Base-by-base conservation (phyloP, 2,329 filamentous ascomycete genomes). In the Alternaria sp. region DNA sequence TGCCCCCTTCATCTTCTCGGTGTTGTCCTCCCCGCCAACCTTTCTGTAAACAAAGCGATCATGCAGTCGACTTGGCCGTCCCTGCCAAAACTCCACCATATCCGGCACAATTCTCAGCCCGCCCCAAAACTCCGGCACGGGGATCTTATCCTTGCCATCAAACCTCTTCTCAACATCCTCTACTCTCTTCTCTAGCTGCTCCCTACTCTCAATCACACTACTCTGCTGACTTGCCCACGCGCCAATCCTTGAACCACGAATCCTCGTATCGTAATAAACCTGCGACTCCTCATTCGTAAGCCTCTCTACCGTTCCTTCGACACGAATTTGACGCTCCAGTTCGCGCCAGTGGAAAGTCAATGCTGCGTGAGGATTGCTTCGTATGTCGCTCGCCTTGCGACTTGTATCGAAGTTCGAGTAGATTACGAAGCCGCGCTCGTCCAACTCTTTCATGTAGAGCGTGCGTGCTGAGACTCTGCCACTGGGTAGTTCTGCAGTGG, bases 361-460 rank as follows among this genome's bases (percentile, higher is more conserved):
- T 51, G 89, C 89, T 0, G 92, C 95, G 82, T 91, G 90, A 26
- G 87, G 87, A 80, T 98, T 99, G 5, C 81, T 85, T 21, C 83
- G 85, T 7, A 96, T 82, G 77, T 97, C 93, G 54, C 81, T 75
- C 1, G 89, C 87, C 83, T 90, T 89, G 26, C 86, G 82, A 62
- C 89, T 92, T 0, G 92, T 96, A 64, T 89, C 93, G 83, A 94
- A 95, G 81, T 99, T 99, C 75, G 89, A 91, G 85, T 98, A 99
- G 52, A 99, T 86, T 46, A 98, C 93, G 81, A 96, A 99, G 15
- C 94, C 93, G 19, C 79, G 81, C 6, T 84, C 81, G 80, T 98
- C 94, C 23, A 98, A 88, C 84, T 98, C 96, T 82, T 99, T 99
- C 69, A 99, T 86, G 82, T 98, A 99, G 40, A 99, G 93, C 70